A percentile compares a stretch with the other conserved stretches of the same genome.
Conservation (phyloP, 148 eudicot genomes). For the Vaccinium vitisidaea region DNA sequence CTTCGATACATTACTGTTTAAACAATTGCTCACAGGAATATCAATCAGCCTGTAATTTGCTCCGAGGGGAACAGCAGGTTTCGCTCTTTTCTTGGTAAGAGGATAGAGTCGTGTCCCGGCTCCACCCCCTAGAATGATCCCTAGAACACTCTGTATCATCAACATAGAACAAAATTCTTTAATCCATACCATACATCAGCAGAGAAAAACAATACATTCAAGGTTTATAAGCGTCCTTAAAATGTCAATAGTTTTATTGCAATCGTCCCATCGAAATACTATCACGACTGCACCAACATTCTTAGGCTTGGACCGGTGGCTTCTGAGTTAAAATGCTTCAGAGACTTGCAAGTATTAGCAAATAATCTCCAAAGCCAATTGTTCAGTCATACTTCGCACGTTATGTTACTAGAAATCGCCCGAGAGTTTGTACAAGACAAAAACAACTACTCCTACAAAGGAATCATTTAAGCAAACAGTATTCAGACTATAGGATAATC, state of each 20-base stretch:
- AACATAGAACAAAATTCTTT: neutral
- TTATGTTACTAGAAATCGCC: neutral
- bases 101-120: conserved; percentile 97
- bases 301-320: neutral
- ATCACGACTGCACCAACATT: neutral
- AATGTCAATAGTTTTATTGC: neutral
- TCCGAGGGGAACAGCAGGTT: conserved; percentile 92
- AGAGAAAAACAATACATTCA: neutral
- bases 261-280: no score
- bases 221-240: neutral
- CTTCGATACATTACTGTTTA: conserved; percentile 86
- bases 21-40: conserved; percentile 89
- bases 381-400: neutral
- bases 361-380: neutral
- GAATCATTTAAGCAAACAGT: neutral
- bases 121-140: conserved; percentile 96
- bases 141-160: conserved; percentile 74
- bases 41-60: conserved; percentile 89
- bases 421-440: neutral
- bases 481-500: neutral
- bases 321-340: neutral
- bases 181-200: neutral
- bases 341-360: neutral
- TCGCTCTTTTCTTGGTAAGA: conserved; percentile 88
- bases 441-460: neutral